Percentiles rank a stretch among this genome's conserved stretches.
Conservation (phyloP, 2,329 filamentous ascomycete species). For the Phyllosticta ampelicida region DNA sequence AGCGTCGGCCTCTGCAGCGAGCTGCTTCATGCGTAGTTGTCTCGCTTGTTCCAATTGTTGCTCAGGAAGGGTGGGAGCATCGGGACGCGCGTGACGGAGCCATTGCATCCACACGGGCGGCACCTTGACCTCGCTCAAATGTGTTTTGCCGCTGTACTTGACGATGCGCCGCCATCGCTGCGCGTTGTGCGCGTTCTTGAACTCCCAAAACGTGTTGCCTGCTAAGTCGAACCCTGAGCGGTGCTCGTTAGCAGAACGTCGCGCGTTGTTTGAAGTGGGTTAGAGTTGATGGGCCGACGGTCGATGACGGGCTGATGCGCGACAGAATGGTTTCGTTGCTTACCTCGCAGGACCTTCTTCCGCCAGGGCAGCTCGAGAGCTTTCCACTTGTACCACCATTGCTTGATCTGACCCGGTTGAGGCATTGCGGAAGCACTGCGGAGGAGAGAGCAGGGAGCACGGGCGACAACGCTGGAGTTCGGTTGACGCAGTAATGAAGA, state of each 20-base stretch:
- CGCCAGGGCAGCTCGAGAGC: constrained; percentile 52
- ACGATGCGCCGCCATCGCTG: constrained; percentile 48
- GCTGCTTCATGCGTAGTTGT: constrained; percentile 47
- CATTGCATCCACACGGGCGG: constrained; percentile 56
- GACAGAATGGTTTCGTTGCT: constrained; percentile 11
- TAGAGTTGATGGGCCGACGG: neutral
- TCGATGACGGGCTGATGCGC: neutral
- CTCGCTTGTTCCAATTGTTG: constrained; percentile 47
- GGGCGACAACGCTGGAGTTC: constrained; percentile 2
- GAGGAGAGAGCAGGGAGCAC: neutral
- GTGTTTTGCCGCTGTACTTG: constrained; percentile 40
- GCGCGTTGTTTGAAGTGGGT: neutral
- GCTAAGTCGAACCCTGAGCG: constrained; percentile 46
- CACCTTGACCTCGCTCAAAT: constrained; percentile 50
- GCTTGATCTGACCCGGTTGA: constrained; percentile 22
- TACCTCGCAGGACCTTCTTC: constrained; percentile 48
- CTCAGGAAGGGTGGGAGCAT: constrained; percentile 47
- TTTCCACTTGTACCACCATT: constrained; percentile 54
- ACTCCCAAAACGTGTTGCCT: constrained; percentile 59
- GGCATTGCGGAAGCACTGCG: constrained; percentile 6
- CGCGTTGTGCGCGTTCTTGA: constrained; percentile 47
- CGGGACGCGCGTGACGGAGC: constrained; percentile 50
- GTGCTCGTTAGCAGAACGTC: neutral
- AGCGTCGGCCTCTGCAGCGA: constrained; percentile 49
- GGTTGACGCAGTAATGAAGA: neutral